A percentile compares a stretch with the other conserved stretches of the same genome.
Conservation (phyloP, 1,139 yeast genomes). For the Debaryomycetaceae sp. region DNA sequence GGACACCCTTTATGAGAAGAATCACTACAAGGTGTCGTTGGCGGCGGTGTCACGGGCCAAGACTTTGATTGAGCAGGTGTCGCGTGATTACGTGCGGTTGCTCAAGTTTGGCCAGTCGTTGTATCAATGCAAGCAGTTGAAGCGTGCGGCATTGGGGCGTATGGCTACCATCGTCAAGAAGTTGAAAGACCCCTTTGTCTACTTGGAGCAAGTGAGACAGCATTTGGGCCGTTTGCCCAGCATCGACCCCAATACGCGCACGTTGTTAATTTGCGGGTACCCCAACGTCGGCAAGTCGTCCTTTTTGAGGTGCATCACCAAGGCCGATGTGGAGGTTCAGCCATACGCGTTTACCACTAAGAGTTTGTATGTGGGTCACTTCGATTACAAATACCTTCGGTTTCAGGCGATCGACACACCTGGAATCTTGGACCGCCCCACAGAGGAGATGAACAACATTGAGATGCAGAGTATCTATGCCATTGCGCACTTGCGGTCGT, state of each 20-base stretch:
- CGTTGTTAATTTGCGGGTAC: conserved; percentile 94
- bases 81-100: conserved; percentile 90
- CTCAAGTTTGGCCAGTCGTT: conserved; percentile 95
- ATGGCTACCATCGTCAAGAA: conserved; percentile 98
- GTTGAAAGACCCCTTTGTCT: conserved; percentile 86
- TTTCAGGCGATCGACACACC: conserved; percentile 99
- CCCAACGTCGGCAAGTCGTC: conserved; percentile 99
- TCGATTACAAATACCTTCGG: conserved; percentile 93
- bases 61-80: conserved; percentile 89
- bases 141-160: conserved; percentile 98
- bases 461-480: conserved; percentile 99
- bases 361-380: conserved; percentile 92
- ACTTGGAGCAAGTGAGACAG: conserved; percentile 97
- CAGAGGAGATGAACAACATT: conserved; percentile 98
- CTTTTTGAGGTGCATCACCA: conserved; percentile 85
- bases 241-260: conserved; percentile 97
- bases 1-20: conserved; percentile 96
- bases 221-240: conserved; percentile 98
- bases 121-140: conserved; percentile 97
- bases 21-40: conserved; percentile 95
- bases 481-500: conserved; percentile 94
- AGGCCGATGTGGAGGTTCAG: conserved; percentile 98
- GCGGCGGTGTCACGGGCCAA: conserved; percentile 95
- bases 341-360: conserved; percentile 98
- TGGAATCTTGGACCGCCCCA: conserved; percentile 96